phyloP scores from a whole-genome alignment of 2,329 filamentous ascomycete species.

The Macroventuria anomochaeta region DNA sequence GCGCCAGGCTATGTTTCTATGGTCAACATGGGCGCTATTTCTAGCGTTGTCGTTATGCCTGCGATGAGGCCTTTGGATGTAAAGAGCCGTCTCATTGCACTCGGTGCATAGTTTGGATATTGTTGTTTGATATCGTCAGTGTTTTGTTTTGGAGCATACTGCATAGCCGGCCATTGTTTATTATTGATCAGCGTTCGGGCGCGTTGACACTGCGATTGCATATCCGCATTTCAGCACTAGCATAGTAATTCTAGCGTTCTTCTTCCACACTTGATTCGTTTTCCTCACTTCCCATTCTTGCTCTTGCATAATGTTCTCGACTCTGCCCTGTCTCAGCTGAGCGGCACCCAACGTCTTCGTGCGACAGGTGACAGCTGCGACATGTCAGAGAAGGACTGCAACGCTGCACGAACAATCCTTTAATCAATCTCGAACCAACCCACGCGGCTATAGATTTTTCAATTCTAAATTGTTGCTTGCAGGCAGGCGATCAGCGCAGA shows the following conservation, averaged over 20 bases:
- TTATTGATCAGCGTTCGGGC: conserved; percentile 8
- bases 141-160: neutral
- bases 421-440: neutral
- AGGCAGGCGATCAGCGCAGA: neutral
- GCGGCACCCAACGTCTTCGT: neutral
- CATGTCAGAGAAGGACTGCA: conserved; percentile 6
- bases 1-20: conserved; percentile 53
- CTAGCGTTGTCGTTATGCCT: conserved; percentile 53
- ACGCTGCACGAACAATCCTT: neutral
- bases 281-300: neutral
- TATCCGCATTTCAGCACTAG: neutral
- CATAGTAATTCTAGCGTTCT: neutral
- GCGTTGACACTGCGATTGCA: neutral
- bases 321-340: neutral
- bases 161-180: conserved; percentile 10
- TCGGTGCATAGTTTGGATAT: conserved; percentile 26
- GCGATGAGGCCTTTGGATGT: conserved; percentile 44
- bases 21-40: conserved; percentile 48
- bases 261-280: neutral
- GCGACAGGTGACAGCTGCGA: conserved; percentile 10
- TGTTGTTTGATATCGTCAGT: neutral
- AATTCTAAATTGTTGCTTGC: neutral
- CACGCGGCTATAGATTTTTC: neutral
- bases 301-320: neutral
- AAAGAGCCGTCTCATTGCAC: conserved; percentile 38